Base-by-base conservation (phyloP, 2,329 filamentous ascomycete genomes). In the Thelonectria discophora region DNA sequence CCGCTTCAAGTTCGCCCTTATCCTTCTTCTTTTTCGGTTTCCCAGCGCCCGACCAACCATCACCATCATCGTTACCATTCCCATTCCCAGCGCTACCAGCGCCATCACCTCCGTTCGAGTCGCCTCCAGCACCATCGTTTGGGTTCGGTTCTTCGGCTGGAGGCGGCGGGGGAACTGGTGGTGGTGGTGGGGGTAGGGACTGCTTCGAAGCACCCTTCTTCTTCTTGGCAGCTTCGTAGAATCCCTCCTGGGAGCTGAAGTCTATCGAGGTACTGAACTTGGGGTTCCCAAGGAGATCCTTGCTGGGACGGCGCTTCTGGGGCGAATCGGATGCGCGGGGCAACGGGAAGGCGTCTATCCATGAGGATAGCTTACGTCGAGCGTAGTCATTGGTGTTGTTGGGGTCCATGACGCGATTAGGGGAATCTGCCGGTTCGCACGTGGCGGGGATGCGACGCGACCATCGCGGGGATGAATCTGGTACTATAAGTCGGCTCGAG, bases 201-300 rank as follows among this genome's bases (percentile, higher is more conserved):
- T 79, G 74, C 63, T 82, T 81, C 32, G 77, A 76, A 37, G 80
- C 80, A 65, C 81, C 81, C 75, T 89, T 90, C 74, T 83, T 87
- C 74, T 84, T 86, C 66, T 84, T 82, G 2, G 78, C 82, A 39
- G 80, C 82, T 70, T 89, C 82, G 53, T 80, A 79, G 76, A 81
- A 86, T 50, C 81, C 84, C 43, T 85, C 79, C 54, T 82, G 76
- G 24, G 81, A 85, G 20, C 79, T 78, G 60, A 90, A 86, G 70
- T 91, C 88, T 52, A 91, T 77, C 30, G 79, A 75, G 18, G 78
- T 71, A 40, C 77, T 73, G 67, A 78, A 75, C 39, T 73, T 77
- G n/a, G 82, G 82, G 65, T 86, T 82, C 42, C 66, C 65, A 34
- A 87, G 76, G 6, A 86, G 68, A 68, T 75, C 74, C 63, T 76